Evolutionary conservation across 169 alveolate genomes (phyloP).

Genomic region (Plasmodium cynomolgi): DNA sequence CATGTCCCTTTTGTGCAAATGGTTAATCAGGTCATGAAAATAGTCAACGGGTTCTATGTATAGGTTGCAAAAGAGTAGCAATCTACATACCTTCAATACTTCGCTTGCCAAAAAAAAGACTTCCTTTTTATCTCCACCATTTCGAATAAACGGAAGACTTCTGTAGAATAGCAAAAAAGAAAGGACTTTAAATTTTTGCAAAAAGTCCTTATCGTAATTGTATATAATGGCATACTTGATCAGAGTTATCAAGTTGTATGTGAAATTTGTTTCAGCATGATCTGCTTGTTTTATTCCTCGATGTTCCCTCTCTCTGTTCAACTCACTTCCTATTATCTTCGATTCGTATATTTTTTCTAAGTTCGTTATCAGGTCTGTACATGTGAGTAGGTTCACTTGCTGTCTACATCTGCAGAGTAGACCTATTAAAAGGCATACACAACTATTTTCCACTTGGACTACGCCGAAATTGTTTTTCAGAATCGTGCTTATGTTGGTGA

Average conservation of each 20-base stretch:
- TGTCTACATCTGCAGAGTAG: slow-evolving; percentile 7
- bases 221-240: slow-evolving; percentile 41
- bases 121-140: not conserved
- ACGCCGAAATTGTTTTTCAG: slow-evolving; percentile 21
- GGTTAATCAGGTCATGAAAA: slow-evolving; percentile 54
- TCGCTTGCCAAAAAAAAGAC: slow-evolving; percentile 19
- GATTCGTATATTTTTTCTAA: slow-evolving; percentile 48
- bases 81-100: slow-evolving; percentile 20
- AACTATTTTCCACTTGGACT: slow-evolving; percentile 71
- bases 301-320: slow-evolving; percentile 23
- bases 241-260: slow-evolving; percentile 43
- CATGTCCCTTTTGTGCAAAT: not conserved
- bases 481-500: slow-evolving; percentile 23
- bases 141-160: slow-evolving; percentile 32
- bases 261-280: slow-evolving; percentile 21
- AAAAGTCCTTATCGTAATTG: slow-evolving; percentile 43
- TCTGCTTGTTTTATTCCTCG: not conserved
- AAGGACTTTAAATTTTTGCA: slow-evolving; percentile 35
- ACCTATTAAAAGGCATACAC: slow-evolving; percentile 73
- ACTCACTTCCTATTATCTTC: slow-evolving; percentile 34
- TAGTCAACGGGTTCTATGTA: slow-evolving; percentile 70
- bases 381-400: slow-evolving; percentile 20
- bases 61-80: slow-evolving; percentile 36
- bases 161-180: slow-evolving; percentile 42
- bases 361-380: slow-evolving; percentile 2